Evolutionary conservation across 495 filamentous ascomycete species (phyloP).

Genomic region (Penicillium longicatenatum): DNA sequence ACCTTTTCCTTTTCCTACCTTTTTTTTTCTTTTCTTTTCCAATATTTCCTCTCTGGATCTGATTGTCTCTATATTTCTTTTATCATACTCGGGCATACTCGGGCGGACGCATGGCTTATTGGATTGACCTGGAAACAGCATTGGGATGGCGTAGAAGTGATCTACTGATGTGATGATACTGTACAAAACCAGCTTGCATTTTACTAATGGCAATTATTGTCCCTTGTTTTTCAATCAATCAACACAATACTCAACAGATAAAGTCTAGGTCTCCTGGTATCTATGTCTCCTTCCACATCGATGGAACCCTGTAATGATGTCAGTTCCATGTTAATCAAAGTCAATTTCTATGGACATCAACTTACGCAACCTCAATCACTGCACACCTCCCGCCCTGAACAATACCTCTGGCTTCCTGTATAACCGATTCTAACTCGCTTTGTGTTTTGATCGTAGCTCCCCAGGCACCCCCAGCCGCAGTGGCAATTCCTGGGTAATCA

Average conservation of each 20-base stretch:
- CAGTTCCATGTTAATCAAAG: neutral
- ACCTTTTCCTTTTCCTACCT: constrained; percentile 1
- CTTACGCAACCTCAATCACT: constrained; percentile 28
- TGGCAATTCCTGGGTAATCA: constrained; percentile 83
- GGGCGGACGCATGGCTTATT: constrained; percentile 19
- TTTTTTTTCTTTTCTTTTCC: constrained; percentile 11
- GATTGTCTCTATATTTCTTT: constrained; percentile 15
- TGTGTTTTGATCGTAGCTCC: constrained; percentile 17
- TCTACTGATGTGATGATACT: constrained; percentile 17
- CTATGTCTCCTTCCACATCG: neutral
- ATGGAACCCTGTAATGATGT: neutral
- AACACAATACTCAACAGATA: no score
- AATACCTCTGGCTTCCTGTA: constrained; percentile 14
- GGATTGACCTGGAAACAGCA: constrained; percentile 25
- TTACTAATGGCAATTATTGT: neutral
- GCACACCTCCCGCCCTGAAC: constrained; percentile 21
- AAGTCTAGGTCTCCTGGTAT: no score
- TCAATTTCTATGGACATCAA: neutral
- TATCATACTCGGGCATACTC: no score
- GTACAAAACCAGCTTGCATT: constrained; percentile 11
- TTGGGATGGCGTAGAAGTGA: constrained; percentile 29
- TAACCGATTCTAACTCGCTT: constrained; percentile 14
- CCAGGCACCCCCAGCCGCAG: constrained; percentile 58
- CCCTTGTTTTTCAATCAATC: neutral
- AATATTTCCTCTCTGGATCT: constrained; percentile 8